Percentiles rank a stretch among this genome's conserved stretches.
These are phyloP conservation scores for Cerrena zonata DNA, from an alignment of 1,284 basidiomycete genomes.

Conservation along the genomic window DNA sequence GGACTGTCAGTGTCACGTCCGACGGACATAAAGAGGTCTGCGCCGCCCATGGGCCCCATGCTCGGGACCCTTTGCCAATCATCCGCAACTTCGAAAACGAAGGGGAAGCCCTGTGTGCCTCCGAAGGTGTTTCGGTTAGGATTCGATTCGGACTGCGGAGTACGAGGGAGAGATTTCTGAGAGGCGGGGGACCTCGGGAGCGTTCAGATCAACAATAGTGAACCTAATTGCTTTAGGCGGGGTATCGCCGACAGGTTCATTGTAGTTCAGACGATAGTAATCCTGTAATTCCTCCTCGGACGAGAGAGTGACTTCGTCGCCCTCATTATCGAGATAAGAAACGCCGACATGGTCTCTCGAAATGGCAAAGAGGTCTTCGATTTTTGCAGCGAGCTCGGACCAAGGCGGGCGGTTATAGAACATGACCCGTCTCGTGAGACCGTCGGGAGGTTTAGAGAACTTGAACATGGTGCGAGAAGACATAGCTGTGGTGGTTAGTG, in stretches of 20 bases:
- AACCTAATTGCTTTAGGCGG: conserved; percentile 44
- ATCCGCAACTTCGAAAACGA: conserved; percentile 54
- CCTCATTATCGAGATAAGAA: conserved; percentile 63
- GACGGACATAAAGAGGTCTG: conserved; percentile 11
- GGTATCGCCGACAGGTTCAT: conserved; percentile 9
- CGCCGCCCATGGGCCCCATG: conserved; percentile 13
- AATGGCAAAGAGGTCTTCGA: conserved; percentile 52
- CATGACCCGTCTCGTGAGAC: conserved; percentile 48
- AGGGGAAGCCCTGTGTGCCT: conserved; percentile 16
- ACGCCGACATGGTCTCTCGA: conserved; percentile 53
- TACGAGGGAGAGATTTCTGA: conserved; percentile 32
- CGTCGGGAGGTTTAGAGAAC: conserved; percentile 26
- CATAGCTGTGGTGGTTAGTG: conserved; percentile 2
- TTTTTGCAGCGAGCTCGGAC: conserved; percentile 48
- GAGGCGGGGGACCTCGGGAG: conserved; percentile 27
- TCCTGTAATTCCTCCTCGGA: conserved; percentile 63
- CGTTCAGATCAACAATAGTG: conserved; percentile 53
- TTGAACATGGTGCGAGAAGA: conserved; percentile 22
- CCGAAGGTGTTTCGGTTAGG: conserved; percentile 50
- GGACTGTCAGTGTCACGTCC: conserved; percentile 32
- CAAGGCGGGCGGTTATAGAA: conserved; percentile 51
- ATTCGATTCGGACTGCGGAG: conserved; percentile 23
- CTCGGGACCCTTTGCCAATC: conserved; percentile 57
- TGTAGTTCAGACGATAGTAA: conserved; percentile 39
- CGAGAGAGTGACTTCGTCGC: conserved; percentile 68